Evolutionary conservation across 2,329 filamentous ascomycete genomes (phyloP), one percentile per base, ranked within the genome.

Genomic region (Ceratocystis huliohia): DNA sequence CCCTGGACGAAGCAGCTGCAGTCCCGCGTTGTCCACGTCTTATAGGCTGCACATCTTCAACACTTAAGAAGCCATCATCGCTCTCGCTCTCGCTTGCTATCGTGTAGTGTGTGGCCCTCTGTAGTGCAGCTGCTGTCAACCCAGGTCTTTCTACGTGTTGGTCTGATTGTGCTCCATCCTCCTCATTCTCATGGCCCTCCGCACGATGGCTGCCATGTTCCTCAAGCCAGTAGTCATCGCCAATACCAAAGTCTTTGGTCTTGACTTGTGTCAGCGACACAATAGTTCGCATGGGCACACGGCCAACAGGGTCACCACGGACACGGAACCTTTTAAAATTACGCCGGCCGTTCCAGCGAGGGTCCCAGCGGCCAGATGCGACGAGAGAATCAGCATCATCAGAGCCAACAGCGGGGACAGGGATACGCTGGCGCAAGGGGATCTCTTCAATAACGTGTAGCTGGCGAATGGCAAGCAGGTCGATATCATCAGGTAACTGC

Each of bases 261-360:
- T 84, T 84, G 25, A 86, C 88, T 73, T 90, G 86, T 70, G 89
- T 84, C 3, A 96, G 76, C 0, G 81, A 77, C 3, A 96, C 84
- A 48, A 95, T 88, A 44, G 88, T 77, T 65, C 77, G 77, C 33
- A 77, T 74, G 1, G 76, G 74, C 2, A 76, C 74, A 17, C 80
- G 74, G 5, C 80, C 77, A 1, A 72, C 69, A 5, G 70, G 70
- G 22, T 82, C 82, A 28, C 83, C 86, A 65, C 83, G 80, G 65
- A 79, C 80, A 25, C 81, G 80, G 73, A 99, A 99, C 71, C 85
- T 88, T 75, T 99, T 99, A 78, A 96, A 99, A 73, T 99, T 97
- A 75, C 91, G 93, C 56, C 93, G 82, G 0, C 93, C 94, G 73
- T 96, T 96, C 94, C 94, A 99, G 48, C 81, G 81, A 0, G 90